These are phyloP conservation scores for Podaxis sp. DNA, from an alignment of 768 basidiomycete genomes.

Conservation along the genomic window DNA sequence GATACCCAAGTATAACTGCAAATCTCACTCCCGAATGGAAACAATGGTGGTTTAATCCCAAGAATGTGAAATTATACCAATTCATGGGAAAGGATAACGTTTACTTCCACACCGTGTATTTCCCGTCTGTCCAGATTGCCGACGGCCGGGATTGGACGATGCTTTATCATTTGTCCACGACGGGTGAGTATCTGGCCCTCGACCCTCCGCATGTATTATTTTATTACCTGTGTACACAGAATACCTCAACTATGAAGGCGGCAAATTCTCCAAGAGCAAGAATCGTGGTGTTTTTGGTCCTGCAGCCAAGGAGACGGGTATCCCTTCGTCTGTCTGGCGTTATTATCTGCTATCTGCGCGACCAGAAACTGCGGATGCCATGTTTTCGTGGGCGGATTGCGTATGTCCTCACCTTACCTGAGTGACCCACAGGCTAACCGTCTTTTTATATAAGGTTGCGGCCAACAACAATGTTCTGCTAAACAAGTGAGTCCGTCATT, in stretches of 20 bases:
- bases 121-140: slow-evolving; percentile 84
- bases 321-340: slow-evolving; percentile 93
- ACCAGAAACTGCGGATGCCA: slow-evolving; percentile 91
- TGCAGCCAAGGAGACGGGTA: slow-evolving; percentile 88
- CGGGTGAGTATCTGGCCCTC: slow-evolving; percentile 51
- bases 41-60: slow-evolving; percentile 93
- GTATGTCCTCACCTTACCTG: slow-evolving; percentile 37
- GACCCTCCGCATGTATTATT: background rate
- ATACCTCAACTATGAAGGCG: slow-evolving; percentile 96
- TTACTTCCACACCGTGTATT: slow-evolving; percentile 97
- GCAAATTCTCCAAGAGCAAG: slow-evolving; percentile 97
- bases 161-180: slow-evolving; percentile 91
- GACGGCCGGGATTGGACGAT: slow-evolving; percentile 92
- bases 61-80: slow-evolving; percentile 89
- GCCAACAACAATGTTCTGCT: slow-evolving; percentile 91
- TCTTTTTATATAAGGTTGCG: slow-evolving; percentile 50
- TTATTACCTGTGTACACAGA: slow-evolving; percentile 41
- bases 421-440: slow-evolving; percentile 6
- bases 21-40: slow-evolving; percentile 94
- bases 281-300: slow-evolving; percentile 97
- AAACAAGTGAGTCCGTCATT: slow-evolving; percentile 65
- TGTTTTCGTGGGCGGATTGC: slow-evolving; percentile 96
- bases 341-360: slow-evolving; percentile 92
- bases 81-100: slow-evolving; percentile 99
- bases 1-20: slow-evolving; percentile 96